phyloP scores from a whole-genome alignment of 2,329 filamentous ascomycete species.

The Pyricularia pennisetigena region DNA sequence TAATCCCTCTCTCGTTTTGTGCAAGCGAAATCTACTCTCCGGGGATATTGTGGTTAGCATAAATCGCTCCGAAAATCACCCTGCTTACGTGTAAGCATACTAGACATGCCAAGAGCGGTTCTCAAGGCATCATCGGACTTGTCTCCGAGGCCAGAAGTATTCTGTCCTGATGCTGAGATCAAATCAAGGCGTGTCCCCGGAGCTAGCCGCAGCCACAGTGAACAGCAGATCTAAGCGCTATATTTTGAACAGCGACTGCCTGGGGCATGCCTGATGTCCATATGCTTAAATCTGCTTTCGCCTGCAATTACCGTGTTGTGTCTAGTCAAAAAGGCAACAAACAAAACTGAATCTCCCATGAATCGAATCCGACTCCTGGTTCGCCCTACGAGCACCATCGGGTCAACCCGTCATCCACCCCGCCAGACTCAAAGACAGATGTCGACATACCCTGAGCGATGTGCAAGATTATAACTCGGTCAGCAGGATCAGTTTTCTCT shows the following conservation, averaged over 20 bases:
- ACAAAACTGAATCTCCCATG: too few relatives aligned
- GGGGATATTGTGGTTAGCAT: neutral
- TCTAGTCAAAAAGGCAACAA: too few relatives aligned
- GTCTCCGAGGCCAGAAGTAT: neutral
- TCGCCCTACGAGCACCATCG: neutral
- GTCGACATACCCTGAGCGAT: neutral
- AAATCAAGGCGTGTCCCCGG: too few relatives aligned
- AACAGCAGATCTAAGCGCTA: neutral
- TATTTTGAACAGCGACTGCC: neutral
- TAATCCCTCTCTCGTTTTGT: neutral
- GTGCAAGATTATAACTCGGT: neutral
- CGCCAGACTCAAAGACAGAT: neutral
- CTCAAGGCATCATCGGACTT: neutral
- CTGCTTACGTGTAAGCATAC: neutral
- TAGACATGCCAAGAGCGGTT: neutral
- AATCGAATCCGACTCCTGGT: too few relatives aligned
- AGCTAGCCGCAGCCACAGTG: neutral
- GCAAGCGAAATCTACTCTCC: too few relatives aligned
- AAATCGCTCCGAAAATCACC: neutral
- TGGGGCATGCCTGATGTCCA: neutral
- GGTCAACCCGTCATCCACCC: neutral
- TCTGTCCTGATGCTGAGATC: neutral
- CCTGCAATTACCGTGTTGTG: too few relatives aligned
- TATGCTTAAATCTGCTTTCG: too few relatives aligned
- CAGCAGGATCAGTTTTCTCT: neutral